Conservation (phyloP, 768 basidiomycete genomes). For the Kwoniella sp. region DNA sequence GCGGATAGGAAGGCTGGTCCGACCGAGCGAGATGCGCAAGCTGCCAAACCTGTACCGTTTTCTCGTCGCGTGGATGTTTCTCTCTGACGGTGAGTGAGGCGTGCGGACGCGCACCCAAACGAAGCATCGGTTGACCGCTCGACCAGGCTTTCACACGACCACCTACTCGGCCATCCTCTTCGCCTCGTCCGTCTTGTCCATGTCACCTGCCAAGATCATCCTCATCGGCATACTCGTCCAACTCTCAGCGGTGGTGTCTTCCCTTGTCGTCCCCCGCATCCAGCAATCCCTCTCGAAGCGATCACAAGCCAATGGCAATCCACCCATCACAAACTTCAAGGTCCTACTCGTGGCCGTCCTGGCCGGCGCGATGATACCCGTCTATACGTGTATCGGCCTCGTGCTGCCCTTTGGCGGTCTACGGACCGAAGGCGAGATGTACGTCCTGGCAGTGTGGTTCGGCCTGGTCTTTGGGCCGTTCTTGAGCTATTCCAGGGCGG, state of each 20-base stretch:
- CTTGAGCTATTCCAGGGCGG: conserved; percentile 80
- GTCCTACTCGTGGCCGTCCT: conserved; percentile 66
- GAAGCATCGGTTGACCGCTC: neutral
- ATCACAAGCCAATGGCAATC: neutral
- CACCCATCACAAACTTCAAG: conserved; percentile 61
- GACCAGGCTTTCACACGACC: conserved; percentile 78
- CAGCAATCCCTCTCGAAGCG: conserved; percentile 59
- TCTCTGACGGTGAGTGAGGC: conserved; percentile 73
- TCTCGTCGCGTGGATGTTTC: conserved; percentile 87
- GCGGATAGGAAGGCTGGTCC: conserved; percentile 68
- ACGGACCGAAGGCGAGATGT: conserved; percentile 79
- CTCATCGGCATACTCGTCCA: conserved; percentile 73
- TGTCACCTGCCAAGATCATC: conserved; percentile 72
- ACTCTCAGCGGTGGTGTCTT: conserved; percentile 71
- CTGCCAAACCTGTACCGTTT: conserved; percentile 82
- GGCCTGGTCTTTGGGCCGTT: conserved; percentile 82
- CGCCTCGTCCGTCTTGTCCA: conserved; percentile 78
- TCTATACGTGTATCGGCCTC: conserved; percentile 81
- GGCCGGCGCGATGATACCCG: conserved; percentile 64
- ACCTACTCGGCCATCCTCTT: conserved; percentile 88
- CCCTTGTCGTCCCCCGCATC: conserved; percentile 71
- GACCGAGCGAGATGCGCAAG: conserved; percentile 65
- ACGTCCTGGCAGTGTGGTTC: conserved; percentile 72
- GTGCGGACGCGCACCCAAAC: no score
- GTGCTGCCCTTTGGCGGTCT: conserved; percentile 60